Base-by-base conservation (phyloP, 2,329 filamentous ascomycete genomes). In the Endoconidiophora polonica region DNA sequence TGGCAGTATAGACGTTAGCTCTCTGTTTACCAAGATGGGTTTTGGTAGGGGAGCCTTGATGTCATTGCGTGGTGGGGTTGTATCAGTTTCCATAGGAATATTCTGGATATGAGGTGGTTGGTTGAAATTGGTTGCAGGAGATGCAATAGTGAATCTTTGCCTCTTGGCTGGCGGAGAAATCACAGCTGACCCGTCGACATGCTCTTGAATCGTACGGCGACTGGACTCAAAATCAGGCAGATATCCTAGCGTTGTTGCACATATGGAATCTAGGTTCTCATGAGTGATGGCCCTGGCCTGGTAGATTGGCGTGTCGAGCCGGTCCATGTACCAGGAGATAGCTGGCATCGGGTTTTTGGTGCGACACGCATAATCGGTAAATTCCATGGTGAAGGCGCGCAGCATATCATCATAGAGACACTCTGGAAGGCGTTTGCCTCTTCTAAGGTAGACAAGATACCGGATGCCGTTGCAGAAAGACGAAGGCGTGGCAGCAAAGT, bases 381-480 rank as follows among this genome's bases (percentile, higher is more conserved):
- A 77, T 1, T 66, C 63, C 1, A 57, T 58, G 1, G 65, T 61
- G 46, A 69, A 74, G 2, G 60, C 58, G 5, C 66, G 61, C 26
- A 77, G 66, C 48, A 75, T 72, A 49, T 76, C 73, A 55, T 77
- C 74, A 52, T 68, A 76, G 0, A 73, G 57, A 48, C 61, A 71
- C 22, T 65, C 63, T 10, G 65, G 62, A 16, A 74, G 56, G 3
- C 55, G 47, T 6, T 60, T 59, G 10, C 59, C 55, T 22, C 59
- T 56, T 40, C 61, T 59, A 1, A 71, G 59, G 47, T 62, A 63
- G 16, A 66, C 59, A 5, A 75, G 56, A 54, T 63, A 69, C 0
- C 69, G 57, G 46, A 71, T 67, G 0, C 68, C 69, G 20, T 61
- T 62, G 22, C 73, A 57, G 48, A 76, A 76, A 7, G 65, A 58